These are phyloP conservation scores for Heracleum sosnowskyi DNA, from an alignment of 129 eudicot species.

Conservation along the genomic window DNA sequence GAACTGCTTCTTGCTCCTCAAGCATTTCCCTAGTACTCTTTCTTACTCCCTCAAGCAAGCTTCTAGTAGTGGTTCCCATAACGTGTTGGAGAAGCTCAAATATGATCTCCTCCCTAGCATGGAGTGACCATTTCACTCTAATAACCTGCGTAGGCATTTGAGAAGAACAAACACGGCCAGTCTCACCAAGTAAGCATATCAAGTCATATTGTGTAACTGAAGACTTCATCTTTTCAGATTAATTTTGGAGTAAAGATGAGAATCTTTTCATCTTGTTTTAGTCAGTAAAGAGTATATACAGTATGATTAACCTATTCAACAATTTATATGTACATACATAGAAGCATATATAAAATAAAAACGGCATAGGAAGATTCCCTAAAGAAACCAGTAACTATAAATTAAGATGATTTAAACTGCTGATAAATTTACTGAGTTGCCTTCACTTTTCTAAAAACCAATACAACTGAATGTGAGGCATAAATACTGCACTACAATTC, in stretches of 20 bases:
- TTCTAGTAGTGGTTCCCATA: slow-evolving; percentile 61
- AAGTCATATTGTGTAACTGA: neutral
- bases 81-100: slow-evolving; percentile 94
- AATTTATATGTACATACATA: too few relatives aligned
- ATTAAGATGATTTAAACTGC: neutral
- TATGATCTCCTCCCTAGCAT: slow-evolving; percentile 95
- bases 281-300: neutral
- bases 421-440: neutral
- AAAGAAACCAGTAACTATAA: neutral
- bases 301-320: neutral
- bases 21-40: slow-evolving; percentile 89
- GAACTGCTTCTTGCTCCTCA: slow-evolving; percentile 98
- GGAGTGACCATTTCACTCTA: slow-evolving; percentile 97
- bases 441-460: neutral
- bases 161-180: neutral
- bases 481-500: neutral
- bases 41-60: slow-evolving; percentile 57
- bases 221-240: neutral
- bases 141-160: slow-evolving; percentile 49
- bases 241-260: neutral
- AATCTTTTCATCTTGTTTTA: neutral
- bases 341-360: too few relatives aligned
- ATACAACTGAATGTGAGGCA: neutral
- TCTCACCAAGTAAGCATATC: neutral
- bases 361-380: neutral